Conservation (phyloP, 352 stramenopile genomes). For the Globisporangium nodosum region DNA sequence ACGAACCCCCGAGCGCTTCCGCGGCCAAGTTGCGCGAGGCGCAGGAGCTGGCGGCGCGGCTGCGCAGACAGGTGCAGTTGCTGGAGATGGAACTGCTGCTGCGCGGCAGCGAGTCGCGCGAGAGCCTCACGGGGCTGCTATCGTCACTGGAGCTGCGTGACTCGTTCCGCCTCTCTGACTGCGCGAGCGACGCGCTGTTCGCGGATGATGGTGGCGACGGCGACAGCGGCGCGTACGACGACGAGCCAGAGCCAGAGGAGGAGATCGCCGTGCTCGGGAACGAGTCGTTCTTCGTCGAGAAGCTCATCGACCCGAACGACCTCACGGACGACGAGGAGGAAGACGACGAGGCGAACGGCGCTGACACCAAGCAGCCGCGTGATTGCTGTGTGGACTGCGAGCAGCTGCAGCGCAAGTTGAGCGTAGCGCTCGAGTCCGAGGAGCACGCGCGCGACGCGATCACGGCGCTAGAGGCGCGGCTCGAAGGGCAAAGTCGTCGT, state of each 20-base stretch:
- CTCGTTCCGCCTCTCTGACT: conserved; percentile 5
- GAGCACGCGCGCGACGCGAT: background rate
- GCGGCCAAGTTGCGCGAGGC: conserved; percentile 15
- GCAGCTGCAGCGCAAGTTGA: conserved; percentile 1
- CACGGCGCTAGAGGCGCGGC: background rate
- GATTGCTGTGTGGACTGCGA: background rate
- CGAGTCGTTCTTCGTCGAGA: conserved; percentile 15
- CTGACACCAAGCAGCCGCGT: conserved; percentile 12
- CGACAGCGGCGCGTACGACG: background rate
- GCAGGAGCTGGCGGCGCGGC: conserved; percentile 22
- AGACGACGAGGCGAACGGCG: background rate
- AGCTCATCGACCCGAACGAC: conserved; percentile 11
- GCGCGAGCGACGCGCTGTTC: conserved; percentile 6
- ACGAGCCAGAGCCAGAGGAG: conserved; percentile 21
- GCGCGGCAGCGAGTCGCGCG: conserved; percentile 8
- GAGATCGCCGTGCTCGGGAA: conserved; percentile 2
- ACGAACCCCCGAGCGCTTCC: background rate
- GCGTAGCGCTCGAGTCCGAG: background rate
- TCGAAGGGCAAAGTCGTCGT: background rate
- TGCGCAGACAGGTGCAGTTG: conserved; percentile 32
- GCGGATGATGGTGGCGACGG: background rate
- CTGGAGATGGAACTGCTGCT: conserved; percentile 20
- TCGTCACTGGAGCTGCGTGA: conserved; percentile 17
- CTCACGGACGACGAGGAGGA: conserved; percentile 25
- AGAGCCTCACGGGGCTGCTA: conserved; percentile 12